These are phyloP conservation scores for Spongospora subterranea DNA, from an alignment of 208 protist genomes.

Conservation along the genomic window DNA sequence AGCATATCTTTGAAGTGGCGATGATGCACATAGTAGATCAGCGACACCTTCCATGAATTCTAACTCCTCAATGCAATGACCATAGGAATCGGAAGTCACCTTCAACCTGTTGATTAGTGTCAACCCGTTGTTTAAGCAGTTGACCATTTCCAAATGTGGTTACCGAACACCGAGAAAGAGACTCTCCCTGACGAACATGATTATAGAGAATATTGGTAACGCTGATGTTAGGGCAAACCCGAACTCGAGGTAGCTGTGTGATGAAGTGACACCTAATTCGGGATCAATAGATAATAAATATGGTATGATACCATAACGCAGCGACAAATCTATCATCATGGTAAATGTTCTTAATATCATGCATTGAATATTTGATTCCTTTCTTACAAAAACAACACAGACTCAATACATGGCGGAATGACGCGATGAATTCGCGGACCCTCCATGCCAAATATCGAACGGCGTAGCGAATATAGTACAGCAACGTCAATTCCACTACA, in stretches of 20 bases:
- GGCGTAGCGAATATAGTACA: background rate
- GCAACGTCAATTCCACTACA: background rate
- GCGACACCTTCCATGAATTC: background rate
- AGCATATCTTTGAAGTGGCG: background rate
- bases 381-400: background rate
- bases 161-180: no score
- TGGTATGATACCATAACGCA: background rate
- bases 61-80: background rate
- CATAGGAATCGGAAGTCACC: background rate
- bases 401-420: background rate
- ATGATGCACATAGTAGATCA: constrained; percentile 36
- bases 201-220: no score
- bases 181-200: constrained; percentile 22
- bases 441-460: background rate
- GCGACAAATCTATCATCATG: background rate
- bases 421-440: background rate
- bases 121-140: no score
- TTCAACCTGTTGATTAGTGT: background rate
- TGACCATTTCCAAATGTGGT: no score
- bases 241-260: no score
- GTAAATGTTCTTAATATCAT: background rate
- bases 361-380: background rate
- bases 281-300: background rate
- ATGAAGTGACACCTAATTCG: background rate
- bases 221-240: no score